Evolutionary conservation across 352 stramenopile genomes (phyloP).

Genomic region (Phytophthora fragariaefolia): DNA sequence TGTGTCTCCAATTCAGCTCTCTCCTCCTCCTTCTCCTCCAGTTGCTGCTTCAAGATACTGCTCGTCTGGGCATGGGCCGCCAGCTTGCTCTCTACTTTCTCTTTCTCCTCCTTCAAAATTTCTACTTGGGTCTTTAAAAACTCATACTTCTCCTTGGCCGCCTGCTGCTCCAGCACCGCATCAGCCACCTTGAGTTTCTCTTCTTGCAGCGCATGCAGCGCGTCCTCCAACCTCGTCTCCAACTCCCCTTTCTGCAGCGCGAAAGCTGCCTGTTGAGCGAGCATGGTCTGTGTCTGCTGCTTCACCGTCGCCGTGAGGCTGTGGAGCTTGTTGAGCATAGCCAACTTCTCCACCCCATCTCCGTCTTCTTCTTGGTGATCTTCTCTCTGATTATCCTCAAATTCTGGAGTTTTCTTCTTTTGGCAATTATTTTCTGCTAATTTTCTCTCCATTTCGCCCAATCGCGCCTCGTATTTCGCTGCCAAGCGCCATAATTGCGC

Average conservation of each 20-base stretch:
- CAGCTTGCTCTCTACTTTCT: constrained; percentile 15
- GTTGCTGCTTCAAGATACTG: constrained; percentile 36
- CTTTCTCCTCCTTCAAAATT: constrained; percentile 28
- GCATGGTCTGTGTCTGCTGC: constrained; percentile 33
- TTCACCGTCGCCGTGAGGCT: constrained; percentile 30
- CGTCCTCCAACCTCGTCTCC: constrained; percentile 31
- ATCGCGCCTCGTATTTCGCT: constrained; percentile 14
- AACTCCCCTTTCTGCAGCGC: constrained; percentile 27
- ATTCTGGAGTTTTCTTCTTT: constrained; percentile 20
- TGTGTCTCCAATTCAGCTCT: constrained; percentile 2
- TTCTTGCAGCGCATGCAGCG: constrained; percentile 15
- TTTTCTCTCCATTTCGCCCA: constrained; percentile 24
- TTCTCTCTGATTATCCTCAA: constrained; percentile 26
- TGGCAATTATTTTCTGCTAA: constrained; percentile 23
- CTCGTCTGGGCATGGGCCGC: constrained; percentile 33
- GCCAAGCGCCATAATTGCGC: constrained; percentile 27
- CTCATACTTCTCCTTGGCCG: constrained; percentile 29
- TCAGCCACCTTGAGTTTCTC: constrained; percentile 22
- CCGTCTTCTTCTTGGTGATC: constrained; percentile 21
- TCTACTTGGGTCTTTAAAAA: constrained; percentile 35
- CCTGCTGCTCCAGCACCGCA: constrained; percentile 27
- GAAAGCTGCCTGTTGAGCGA: constrained; percentile 27
- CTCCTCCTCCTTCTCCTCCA: constrained; percentile 37
- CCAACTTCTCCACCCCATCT: constrained; percentile 25
- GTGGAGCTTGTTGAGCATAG: constrained; percentile 31